phyloP scores from a whole-genome alignment of 768 basidiomycete genomes.

The Clitopilus hobsonii region DNA sequence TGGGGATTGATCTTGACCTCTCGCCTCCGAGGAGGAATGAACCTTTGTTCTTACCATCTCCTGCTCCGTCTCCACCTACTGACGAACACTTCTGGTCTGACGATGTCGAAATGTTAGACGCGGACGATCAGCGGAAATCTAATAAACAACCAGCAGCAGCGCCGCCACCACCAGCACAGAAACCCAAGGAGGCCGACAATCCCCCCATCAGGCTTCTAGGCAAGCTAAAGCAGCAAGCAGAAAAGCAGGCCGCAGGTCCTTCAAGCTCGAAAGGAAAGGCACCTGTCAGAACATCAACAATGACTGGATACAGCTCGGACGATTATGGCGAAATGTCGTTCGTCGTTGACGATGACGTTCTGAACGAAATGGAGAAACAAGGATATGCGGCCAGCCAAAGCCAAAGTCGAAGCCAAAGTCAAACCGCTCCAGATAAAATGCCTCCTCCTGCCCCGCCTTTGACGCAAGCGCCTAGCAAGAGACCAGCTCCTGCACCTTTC shows the following conservation, averaged over 20 bases:
- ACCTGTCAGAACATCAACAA: background rate
- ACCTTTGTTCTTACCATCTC: conserved; percentile 5
- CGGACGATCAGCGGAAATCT: background rate
- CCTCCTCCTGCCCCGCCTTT: no score
- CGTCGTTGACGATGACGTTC: conserved; percentile 23
- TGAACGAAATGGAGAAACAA: conserved; percentile 23
- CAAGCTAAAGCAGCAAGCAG: background rate
- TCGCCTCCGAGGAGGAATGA: conserved; percentile 13
- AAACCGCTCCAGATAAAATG: no score
- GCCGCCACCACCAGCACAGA: background rate
- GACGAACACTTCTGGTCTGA: conserved; percentile 14
- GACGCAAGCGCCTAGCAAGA: no score
- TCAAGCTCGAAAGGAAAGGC: background rate
- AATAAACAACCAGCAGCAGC: background rate
- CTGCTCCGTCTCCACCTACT: conserved; percentile 9
- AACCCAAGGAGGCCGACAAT: background rate
- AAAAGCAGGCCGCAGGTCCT: conserved; percentile 4
- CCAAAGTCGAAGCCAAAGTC: no score
- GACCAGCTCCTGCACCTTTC: background rate
- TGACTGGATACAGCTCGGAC: conserved; percentile 7
- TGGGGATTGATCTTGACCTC: conserved; percentile 13
- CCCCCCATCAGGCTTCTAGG: background rate
- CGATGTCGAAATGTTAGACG: conserved; percentile 1
- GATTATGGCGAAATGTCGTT: conserved; percentile 16
- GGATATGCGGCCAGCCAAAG: background rate